Percentiles rank a stretch among this genome's conserved stretches.
phyloP scores from a whole-genome alignment of 768 basidiomycete species.

The Macrolepiota albuminosa region DNA sequence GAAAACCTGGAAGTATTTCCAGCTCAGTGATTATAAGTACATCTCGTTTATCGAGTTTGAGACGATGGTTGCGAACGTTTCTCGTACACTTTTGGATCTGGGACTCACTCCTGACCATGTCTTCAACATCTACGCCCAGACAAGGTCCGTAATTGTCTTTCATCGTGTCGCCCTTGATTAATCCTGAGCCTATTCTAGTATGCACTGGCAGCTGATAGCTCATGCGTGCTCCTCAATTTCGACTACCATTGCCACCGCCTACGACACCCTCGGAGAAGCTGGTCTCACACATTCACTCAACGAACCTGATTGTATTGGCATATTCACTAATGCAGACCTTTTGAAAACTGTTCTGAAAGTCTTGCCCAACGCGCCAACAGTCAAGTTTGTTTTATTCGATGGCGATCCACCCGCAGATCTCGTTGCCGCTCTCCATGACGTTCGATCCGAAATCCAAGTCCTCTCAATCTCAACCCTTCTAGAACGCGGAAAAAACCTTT shows the following conservation, averaged over 20 bases:
- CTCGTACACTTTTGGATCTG: constrained; percentile 66
- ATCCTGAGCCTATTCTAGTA: constrained; percentile 30
- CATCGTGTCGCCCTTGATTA: constrained; percentile 5
- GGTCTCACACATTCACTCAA: constrained; percentile 90
- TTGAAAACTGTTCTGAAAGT: constrained; percentile 74
- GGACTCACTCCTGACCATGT: constrained; percentile 68
- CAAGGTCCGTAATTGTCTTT: constrained; percentile 47
- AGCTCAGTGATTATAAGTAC: constrained; percentile 86
- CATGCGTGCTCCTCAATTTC: constrained; percentile 78
- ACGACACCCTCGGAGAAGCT: constrained; percentile 88
- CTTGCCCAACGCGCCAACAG: constrained; percentile 65
- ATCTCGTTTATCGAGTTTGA: constrained; percentile 69
- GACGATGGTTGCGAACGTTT: constrained; percentile 57
- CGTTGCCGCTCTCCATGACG: constrained; percentile 54
- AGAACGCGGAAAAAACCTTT: constrained; percentile 48
- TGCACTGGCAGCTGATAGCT: constrained; percentile 85
- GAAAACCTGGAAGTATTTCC: constrained; percentile 96
- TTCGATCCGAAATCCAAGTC: constrained; percentile 53
- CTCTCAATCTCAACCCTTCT: constrained; percentile 69
- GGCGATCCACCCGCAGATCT: constrained; percentile 52
- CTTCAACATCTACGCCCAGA: constrained; percentile 89
- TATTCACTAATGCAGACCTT: constrained; percentile 92
- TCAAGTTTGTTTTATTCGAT: constrained; percentile 84
- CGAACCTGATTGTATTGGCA: constrained; percentile 69
- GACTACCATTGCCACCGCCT: constrained; percentile 87